Conservation (phyloP, 352 stramenopile species). For the Phytophthora boehmeriae region DNA sequence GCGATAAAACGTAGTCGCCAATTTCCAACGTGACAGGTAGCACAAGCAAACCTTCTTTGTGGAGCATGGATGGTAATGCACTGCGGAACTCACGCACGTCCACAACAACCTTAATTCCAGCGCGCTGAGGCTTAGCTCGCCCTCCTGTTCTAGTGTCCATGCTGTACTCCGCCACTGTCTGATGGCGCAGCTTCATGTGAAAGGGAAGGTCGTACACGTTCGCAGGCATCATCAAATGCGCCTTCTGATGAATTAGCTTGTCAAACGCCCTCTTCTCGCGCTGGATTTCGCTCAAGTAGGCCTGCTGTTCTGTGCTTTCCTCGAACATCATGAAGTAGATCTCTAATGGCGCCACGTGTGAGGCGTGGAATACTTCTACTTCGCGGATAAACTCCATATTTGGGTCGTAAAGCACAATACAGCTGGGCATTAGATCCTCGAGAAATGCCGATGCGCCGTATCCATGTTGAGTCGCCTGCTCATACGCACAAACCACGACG, state of each 20-base stretch:
- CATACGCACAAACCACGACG: slow-evolving; percentile 81
- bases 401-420: slow-evolving; percentile 95
- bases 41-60: slow-evolving; percentile 93
- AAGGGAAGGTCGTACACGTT: slow-evolving; percentile 87
- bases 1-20: slow-evolving; percentile 98
- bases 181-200: slow-evolving; percentile 71
- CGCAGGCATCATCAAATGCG: slow-evolving; percentile 87
- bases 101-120: slow-evolving; percentile 86
- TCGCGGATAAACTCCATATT: slow-evolving; percentile 95
- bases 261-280: slow-evolving; percentile 97
- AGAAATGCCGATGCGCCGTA: slow-evolving; percentile 75
- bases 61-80: slow-evolving; percentile 95
- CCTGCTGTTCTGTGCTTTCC: slow-evolving; percentile 95
- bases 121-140: slow-evolving; percentile 45
- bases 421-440: slow-evolving; percentile 89
- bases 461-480: slow-evolving; percentile 68
- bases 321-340: slow-evolving; percentile 98
- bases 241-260: slow-evolving; percentile 96
- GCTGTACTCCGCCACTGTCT: slow-evolving; percentile 62
- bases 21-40: slow-evolving; percentile 96
- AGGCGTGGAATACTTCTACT: slow-evolving; percentile 94
- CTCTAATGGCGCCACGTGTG: slow-evolving; percentile 52
- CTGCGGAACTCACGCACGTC: slow-evolving; percentile 98
- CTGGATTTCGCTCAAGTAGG: slow-evolving; percentile 94
- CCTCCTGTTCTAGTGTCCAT: slow-evolving; percentile 82